These are phyloP conservation scores for Fusarium hainanense DNA, from an alignment of 2,329 filamentous ascomycete genomes.

Conservation along the genomic window DNA sequence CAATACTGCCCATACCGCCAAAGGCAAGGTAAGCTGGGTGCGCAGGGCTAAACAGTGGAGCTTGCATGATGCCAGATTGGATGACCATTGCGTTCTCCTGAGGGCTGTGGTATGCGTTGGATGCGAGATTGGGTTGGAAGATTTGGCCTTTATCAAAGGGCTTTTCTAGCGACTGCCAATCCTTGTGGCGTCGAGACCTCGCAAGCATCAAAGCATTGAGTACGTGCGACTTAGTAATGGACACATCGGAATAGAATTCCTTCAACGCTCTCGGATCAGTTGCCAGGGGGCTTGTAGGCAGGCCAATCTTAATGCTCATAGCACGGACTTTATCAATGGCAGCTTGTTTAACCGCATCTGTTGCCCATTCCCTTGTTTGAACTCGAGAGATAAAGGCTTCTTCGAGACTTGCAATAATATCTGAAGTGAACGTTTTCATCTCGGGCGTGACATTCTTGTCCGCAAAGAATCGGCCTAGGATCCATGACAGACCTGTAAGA, in stretches of 20 bases:
- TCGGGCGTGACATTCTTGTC: constrained; percentile 74
- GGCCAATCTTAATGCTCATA: constrained; percentile 76
- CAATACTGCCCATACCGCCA: constrained; percentile 73
- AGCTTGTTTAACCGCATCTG: constrained; percentile 66
- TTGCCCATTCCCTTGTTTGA: constrained; percentile 71
- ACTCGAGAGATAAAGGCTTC: constrained; percentile 71
- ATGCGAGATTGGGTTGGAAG: rapidly evolving
- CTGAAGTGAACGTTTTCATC: constrained; percentile 73
- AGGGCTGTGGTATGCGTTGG: constrained; percentile 73
- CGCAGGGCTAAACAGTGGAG: constrained; percentile 71
- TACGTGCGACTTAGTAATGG: constrained; percentile 65
- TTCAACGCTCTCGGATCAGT: constrained; percentile 66
- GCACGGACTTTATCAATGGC: constrained; percentile 74
- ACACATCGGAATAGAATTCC: constrained; percentile 65
- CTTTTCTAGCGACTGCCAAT: too few relatives aligned
- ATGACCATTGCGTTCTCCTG: constrained; percentile 76
- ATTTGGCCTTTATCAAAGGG: too few relatives aligned
- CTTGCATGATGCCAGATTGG: constrained; percentile 71
- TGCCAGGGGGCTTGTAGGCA: constrained; percentile 71
- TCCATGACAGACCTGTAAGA: constrained; percentile 68
- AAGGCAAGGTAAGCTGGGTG: constrained; percentile 74
- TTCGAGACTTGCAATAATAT: constrained; percentile 76
- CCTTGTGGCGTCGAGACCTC: constrained; percentile 51
- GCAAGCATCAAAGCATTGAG: constrained; percentile 65
- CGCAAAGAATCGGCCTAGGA: constrained; percentile 76